Conservation (phyloP, 2,329 filamentous ascomycete species). For the Cryphonectria naterciae region DNA sequence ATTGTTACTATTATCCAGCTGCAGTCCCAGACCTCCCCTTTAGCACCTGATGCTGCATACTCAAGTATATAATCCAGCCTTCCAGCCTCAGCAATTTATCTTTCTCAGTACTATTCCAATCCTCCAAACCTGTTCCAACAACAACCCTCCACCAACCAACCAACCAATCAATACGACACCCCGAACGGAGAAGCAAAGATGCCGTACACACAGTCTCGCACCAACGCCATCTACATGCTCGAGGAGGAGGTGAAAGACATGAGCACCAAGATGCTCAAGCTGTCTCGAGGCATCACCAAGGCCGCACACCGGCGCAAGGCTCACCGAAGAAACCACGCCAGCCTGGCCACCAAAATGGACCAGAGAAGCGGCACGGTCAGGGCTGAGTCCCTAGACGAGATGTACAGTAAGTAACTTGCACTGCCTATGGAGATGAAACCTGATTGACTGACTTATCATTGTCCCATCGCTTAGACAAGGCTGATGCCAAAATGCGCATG, state of each 20-base stretch:
- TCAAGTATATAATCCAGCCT: too few species aligned
- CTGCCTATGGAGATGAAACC: too few species aligned
- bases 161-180: background rate
- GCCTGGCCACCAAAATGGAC: background rate
- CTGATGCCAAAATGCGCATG: background rate
- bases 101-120: background rate
- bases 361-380: too few species aligned
- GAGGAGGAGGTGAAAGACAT: conserved; percentile 2
- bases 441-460: background rate
- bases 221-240: background rate
- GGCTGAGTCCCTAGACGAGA: background rate
- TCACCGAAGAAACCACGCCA: background rate
- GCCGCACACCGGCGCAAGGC: background rate
- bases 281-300: background rate
- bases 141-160: background rate
- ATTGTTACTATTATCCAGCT: too few species aligned
- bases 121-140: background rate
- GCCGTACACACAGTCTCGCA: conserved; percentile 1
- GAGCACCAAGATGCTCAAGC: background rate
- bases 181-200: background rate
- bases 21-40: too few species aligned
- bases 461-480: background rate
- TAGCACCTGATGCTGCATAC: too few species aligned
- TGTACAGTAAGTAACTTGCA: background rate
- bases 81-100: too few species aligned